phyloP scores from a whole-genome alignment of 2,329 filamentous ascomycete species.

The Ilyonectria mors-panacis region DNA sequence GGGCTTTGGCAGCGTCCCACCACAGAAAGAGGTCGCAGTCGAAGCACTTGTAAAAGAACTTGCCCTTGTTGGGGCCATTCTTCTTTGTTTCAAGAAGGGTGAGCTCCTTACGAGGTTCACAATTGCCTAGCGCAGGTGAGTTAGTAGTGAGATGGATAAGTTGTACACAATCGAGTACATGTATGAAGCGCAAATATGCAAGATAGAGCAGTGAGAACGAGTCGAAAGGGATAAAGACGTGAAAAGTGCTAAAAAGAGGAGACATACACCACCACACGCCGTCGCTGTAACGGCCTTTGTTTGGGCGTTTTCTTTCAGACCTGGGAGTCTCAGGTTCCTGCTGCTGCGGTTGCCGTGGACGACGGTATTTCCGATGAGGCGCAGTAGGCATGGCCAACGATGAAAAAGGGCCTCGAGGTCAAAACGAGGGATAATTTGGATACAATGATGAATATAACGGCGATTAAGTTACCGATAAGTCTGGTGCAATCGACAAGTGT shows the following conservation, averaged over 20 bases:
- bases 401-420: background rate
- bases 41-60: constrained; percentile 60
- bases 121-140: constrained; percentile 55
- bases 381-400: constrained; percentile 7
- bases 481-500: background rate
- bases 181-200: background rate
- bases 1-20: constrained; percentile 55
- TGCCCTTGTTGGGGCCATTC: constrained; percentile 57
- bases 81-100: constrained; percentile 56
- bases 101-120: constrained; percentile 57
- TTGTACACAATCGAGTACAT: background rate
- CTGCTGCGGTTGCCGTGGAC: constrained; percentile 4
- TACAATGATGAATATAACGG: background rate
- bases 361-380: constrained; percentile 18
- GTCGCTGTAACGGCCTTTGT: constrained; percentile 52
- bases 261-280: constrained; percentile 57
- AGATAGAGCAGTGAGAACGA: background rate
- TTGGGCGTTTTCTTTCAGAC: constrained; percentile 50
- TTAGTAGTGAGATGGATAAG: constrained; percentile 6
- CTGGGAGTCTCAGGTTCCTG: constrained; percentile 41
- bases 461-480: background rate
- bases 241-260: background rate
- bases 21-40: constrained; percentile 63
- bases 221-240: background rate
- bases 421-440: background rate